phyloP scores from a whole-genome alignment of 805 yeast genomes.

The Myxozyma nipponensis region DNA sequence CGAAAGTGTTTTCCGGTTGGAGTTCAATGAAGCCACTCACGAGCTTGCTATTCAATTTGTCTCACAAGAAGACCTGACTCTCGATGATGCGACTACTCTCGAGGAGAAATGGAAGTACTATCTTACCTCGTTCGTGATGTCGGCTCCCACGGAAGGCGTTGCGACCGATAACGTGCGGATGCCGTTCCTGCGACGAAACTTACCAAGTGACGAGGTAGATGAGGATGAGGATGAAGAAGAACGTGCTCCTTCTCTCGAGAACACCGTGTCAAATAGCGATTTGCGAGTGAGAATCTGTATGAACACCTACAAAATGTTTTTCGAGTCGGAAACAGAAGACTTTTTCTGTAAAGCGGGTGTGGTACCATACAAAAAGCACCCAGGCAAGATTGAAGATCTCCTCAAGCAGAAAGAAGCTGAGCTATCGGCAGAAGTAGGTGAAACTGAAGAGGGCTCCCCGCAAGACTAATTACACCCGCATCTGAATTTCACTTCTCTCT shows the following conservation, averaged over 20 bases:
- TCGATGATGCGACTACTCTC: constrained; percentile 61
- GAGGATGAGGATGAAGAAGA: constrained; percentile 25
- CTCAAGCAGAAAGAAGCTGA: neutral
- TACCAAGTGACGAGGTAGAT: constrained; percentile 32
- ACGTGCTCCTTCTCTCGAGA: constrained; percentile 1
- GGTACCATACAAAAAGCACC: constrained; percentile 15
- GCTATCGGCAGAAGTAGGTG: neutral
- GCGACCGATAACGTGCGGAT: constrained; percentile 68
- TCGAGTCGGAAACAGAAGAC: constrained; percentile 76
- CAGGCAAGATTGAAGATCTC: constrained; percentile 17
- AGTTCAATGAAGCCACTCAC: constrained; percentile 51
- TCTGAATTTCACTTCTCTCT: too few relatives aligned
- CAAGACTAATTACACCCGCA: too few relatives aligned
- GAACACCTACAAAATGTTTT: constrained; percentile 73
- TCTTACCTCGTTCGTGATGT: constrained; percentile 85
- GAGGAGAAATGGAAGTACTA: constrained; percentile 92
- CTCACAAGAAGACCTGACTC: constrained; percentile 82
- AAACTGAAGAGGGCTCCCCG: too few relatives aligned
- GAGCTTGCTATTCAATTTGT: constrained; percentile 73
- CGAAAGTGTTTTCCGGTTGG: constrained; percentile 89
- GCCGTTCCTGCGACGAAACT: constrained; percentile 64
- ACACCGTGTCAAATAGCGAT: constrained; percentile 43
- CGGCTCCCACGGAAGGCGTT: constrained; percentile 96
- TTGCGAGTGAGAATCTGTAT: constrained; percentile 74
- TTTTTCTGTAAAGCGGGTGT: constrained; percentile 54